Evolutionary conservation across 2,329 filamentous ascomycete species (phyloP), one percentile per base, ranked within the genome.

Genomic region (Graphilbum fragrans): DNA sequence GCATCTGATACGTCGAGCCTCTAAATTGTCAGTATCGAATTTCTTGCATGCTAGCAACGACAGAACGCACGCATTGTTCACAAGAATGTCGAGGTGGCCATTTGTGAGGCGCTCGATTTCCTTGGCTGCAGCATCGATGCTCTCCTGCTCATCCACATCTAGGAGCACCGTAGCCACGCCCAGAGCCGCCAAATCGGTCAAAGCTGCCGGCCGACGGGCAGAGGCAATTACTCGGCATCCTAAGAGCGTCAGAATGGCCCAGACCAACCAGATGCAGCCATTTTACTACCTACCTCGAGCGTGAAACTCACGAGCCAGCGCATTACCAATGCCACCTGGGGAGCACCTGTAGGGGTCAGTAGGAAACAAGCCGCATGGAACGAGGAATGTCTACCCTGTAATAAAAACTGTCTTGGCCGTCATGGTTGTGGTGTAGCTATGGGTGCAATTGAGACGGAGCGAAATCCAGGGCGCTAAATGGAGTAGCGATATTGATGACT

Each of bases 11-110:
- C 4, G 66, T 43, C 25, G 42, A 38, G 35, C 49, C 49, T 18
- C 44, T 46, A 14, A 27, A 14, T 14, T 9, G 16, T 10, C 3
- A 16, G 25, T 21, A 27, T 29, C 14, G 25, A 14, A 29, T n/a
- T n/a, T n/a, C n/a, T n/a, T 27, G 25, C 25, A 32, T n/a, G 31
- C 5, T 5, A 32, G 31, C 7, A 10, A n/a, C 10, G 21, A 27
- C n/a, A 10, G 17, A 2, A 50, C 63, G 47, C 47, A 73, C 69
- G 73, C 72, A 46, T 77, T 77, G 55, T 77, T 77, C 38, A 77
- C 64, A 12, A 77, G 66, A 29, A 77, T 65, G 45, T 77, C 72
- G 4, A 77, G 64, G 38, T 58, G 67, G 7, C 72, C 71, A 16
- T 52, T 52, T 2, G 57, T 60, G 19, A 62, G 50, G 4, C 49